phyloP scores from a whole-genome alignment of 2,329 filamentous ascomycete genomes.

The Microsporum canis region DNA sequence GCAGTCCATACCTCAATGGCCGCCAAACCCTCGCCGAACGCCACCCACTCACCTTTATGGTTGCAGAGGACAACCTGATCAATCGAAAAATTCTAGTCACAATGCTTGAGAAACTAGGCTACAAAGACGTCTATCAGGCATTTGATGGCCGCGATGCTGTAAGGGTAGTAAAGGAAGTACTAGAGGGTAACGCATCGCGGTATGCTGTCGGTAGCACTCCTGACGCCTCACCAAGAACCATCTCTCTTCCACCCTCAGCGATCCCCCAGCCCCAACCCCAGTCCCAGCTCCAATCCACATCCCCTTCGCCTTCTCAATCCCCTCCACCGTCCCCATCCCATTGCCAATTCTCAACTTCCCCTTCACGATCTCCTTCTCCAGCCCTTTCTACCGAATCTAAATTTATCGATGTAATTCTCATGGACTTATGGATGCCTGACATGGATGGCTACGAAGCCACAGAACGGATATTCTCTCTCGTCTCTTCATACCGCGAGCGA shows the following conservation, averaged over 20 bases:
- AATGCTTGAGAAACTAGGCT: constrained; percentile 58
- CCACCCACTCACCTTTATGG: constrained; percentile 54
- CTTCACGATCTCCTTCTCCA: not conserved
- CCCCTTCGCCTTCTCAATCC: not conserved
- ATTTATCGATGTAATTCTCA: constrained; percentile 53
- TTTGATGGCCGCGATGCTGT: constrained; percentile 60
- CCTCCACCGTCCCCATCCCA: not conserved
- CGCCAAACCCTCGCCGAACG: constrained; percentile 44
- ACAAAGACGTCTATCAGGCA: constrained; percentile 51
- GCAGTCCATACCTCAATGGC: not conserved
- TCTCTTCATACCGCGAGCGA: constrained; percentile 27
- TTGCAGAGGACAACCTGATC: constrained; percentile 63
- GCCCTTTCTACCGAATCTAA: constrained; percentile 17
- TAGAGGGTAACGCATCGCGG: constrained; percentile 14
- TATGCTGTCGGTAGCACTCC: not conserved
- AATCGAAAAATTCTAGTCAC: constrained; percentile 56
- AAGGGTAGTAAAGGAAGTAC: constrained; percentile 43
- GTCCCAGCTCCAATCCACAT: not conserved
- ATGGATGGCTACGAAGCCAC: constrained; percentile 63
- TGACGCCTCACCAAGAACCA: not conserved
- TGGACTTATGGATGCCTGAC: constrained; percentile 68
- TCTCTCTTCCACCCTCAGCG: not conserved
- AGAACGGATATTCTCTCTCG: constrained; percentile 48
- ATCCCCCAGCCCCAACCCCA: not conserved
- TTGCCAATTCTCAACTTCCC: not conserved